Conservation (phyloP, 1,284 basidiomycete species). For the Vanrija humicola region DNA sequence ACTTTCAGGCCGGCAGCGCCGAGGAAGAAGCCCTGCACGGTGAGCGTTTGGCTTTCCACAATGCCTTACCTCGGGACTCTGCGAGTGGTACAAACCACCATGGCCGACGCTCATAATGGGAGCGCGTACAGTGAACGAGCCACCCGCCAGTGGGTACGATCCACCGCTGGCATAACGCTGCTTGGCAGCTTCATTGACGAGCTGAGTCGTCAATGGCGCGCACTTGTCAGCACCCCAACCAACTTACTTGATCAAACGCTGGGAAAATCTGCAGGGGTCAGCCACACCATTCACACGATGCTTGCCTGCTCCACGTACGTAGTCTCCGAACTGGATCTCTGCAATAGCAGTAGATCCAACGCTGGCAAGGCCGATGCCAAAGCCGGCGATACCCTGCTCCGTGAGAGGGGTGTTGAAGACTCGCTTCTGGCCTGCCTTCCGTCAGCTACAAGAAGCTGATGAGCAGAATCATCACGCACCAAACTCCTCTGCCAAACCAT, state of each 20-base stretch:
- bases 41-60: neutral
- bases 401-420: slow-evolving; percentile 95
- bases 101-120: slow-evolving; percentile 89
- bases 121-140: slow-evolving; percentile 79
- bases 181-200: slow-evolving; percentile 95
- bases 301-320: slow-evolving; percentile 20
- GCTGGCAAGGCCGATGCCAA: slow-evolving; percentile 83
- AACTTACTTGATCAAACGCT: slow-evolving; percentile 78
- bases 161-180: slow-evolving; percentile 85
- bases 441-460: neutral
- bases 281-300: neutral
- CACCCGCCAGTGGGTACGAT: slow-evolving; percentile 60
- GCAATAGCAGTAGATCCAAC: slow-evolving; percentile 95
- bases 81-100: slow-evolving; percentile 88
- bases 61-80: slow-evolving; percentile 66
- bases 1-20: slow-evolving; percentile 87
- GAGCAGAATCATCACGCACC: slow-evolving; percentile 52
- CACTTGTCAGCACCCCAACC: neutral
- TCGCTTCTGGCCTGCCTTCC: slow-evolving; percentile 66
- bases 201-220: slow-evolving; percentile 50
- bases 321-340: slow-evolving; percentile 67
- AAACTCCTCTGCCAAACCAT: slow-evolving; percentile 90
- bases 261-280: slow-evolving; percentile 63
- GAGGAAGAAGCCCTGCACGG: slow-evolving; percentile 70
- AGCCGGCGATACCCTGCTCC: slow-evolving; percentile 92